Base-by-base conservation (phyloP, 352 stramenopile genomes). In the Phytopythium vexans region DNA sequence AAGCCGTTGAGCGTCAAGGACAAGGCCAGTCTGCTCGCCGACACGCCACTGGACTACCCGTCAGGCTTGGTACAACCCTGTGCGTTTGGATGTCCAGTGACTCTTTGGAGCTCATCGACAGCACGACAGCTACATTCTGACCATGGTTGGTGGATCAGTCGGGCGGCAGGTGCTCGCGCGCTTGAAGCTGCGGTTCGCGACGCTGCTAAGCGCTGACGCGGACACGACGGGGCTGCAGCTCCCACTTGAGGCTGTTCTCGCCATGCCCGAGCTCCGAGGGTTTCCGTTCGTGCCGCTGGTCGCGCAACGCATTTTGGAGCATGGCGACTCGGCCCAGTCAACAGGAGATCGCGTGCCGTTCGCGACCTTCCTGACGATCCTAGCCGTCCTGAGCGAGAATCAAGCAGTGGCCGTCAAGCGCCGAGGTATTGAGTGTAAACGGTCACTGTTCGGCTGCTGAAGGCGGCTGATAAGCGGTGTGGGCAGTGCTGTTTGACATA, bases 151-250 rank as follows among this genome's bases (percentile, higher is more conserved):
- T 42, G n/a, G 14, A 8, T 3, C 32, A 83, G 73, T 79, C 40
- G 73, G 70, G 5, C 44, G 66, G 27, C 64, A 84, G 50, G 73
- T 79, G n/a, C 45, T 84, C 14, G 53, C 12, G 1, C 49, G 65
- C 1, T 49, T 84, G 39, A 81, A 78, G 56, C 65, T 60, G 47
- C 61, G 70, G 3, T 84, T 84, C 45, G 59, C 63, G 36, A 57
- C 56, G 7, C 8, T 78, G 40, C 47, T 77, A 6, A 55, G 51
- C n/a, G 3, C 40, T 4, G 56, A 67, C 27, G 49, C 58, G 8
- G 12, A 27, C 32, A 56, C 38, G 56, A 44, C 21, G 16, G 52
- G 61, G 0, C n/a, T 72, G 6, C 15, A 42, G 14, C 39, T 56
- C 10, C 34, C 59, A 7, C 36, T 68, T 3, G 7, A 34, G 0